Percentiles rank a stretch among this genome's conserved stretches.
phyloP scores from a whole-genome alignment of 2,329 filamentous ascomycete genomes.

The Ceratocystis variospora region DNA sequence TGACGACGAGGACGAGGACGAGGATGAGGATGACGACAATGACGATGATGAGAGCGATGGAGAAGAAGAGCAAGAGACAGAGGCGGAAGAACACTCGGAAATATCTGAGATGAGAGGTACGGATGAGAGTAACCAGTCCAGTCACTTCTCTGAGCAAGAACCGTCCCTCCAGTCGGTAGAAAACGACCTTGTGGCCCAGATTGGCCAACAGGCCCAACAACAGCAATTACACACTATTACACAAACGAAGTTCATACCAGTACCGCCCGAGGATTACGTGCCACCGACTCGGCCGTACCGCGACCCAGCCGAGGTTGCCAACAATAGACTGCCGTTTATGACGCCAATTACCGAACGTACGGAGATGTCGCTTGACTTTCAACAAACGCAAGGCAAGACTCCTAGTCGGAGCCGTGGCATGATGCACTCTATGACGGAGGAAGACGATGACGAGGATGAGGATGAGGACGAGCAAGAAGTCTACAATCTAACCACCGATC shows the following conservation, averaged over 20 bases:
- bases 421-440: constrained; percentile 20
- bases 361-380: constrained; percentile 64
- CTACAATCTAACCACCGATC: constrained; percentile 25
- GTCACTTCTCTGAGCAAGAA: constrained; percentile 15
- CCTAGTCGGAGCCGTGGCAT: constrained; percentile 46
- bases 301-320: constrained; percentile 64
- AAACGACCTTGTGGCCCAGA: not conserved
- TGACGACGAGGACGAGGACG: constrained; percentile 27
- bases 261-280: constrained; percentile 77
- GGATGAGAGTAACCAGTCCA: constrained; percentile 27
- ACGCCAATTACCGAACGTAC: constrained; percentile 95
- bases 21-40: constrained; percentile 23
- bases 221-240: constrained; percentile 34
- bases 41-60: constrained; percentile 9
- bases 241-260: constrained; percentile 57
- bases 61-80: constrained; percentile 7
- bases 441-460: constrained; percentile 25
- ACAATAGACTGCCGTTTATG: constrained; percentile 94
- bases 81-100: constrained; percentile 25
- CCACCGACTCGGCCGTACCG: constrained; percentile 67
- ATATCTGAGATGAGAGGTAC: constrained; percentile 23
- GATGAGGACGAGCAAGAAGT: constrained; percentile 9
- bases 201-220: not conserved
- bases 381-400: constrained; percentile 54
- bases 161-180: constrained; percentile 6